These are phyloP conservation scores for Hyaloscypha variabilis DNA, from an alignment of 495 filamentous ascomycete genomes.

Conservation along the genomic window DNA sequence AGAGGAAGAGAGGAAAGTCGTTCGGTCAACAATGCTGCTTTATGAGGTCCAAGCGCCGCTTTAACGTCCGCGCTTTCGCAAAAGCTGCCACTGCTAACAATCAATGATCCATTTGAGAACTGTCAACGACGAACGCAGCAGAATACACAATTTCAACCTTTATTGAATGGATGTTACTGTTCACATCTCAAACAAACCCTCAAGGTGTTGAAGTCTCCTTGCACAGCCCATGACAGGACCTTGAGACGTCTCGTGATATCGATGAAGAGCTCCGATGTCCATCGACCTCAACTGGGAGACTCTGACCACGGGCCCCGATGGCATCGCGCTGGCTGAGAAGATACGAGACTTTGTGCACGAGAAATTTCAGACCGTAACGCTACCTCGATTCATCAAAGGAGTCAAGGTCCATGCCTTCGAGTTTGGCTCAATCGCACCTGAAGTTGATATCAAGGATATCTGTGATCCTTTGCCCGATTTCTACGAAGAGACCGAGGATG, in stretches of 20 bases:
- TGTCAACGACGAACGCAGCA: not conserved
- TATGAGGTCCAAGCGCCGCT: not conserved
- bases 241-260: not conserved
- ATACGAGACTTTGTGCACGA: constrained; percentile 95
- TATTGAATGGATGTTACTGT: not conserved
- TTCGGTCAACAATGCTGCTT: not conserved
- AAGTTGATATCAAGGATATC: constrained; percentile 92
- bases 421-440: constrained; percentile 81
- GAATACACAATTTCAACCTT: not conserved
- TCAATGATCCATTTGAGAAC: not conserved
- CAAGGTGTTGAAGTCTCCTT: not conserved
- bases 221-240: not conserved
- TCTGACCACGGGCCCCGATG: constrained; percentile 87
- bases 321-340: constrained; percentile 74
- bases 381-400: constrained; percentile 95
- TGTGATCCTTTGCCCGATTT: constrained; percentile 95
- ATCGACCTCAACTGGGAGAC: constrained; percentile 96
- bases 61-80: not conserved
- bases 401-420: constrained; percentile 94
- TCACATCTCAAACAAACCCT: not conserved
- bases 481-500: constrained; percentile 81
- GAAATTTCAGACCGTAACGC: constrained; percentile 86
- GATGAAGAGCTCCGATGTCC: constrained; percentile 65
- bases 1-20: not conserved
- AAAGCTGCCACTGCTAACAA: no score